Evolutionary conservation across 2,329 filamentous ascomycete species (phyloP), one percentile per base, ranked within the genome.

Genomic region (Boeremia exigua): DNA sequence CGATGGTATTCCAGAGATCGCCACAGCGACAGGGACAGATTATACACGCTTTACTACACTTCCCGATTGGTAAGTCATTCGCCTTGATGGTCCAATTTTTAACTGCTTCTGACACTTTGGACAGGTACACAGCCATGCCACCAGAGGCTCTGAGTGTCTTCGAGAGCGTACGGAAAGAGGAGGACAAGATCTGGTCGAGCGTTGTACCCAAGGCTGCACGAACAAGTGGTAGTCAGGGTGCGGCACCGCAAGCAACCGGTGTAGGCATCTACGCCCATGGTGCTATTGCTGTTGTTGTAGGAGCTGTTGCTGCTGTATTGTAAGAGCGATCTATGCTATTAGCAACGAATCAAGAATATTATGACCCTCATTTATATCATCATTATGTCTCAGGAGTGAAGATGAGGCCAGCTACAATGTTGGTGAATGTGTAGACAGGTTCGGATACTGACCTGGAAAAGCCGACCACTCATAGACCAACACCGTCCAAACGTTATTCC

Each of bases 121-220:
- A 32, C 15, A 56, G 53, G 53, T 56, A 56, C 39, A 48, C 45
- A 28, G 53, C 46, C 17, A 56, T 56, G 47, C 53, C 53, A 29
- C 34, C 46, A 42, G 47, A 56, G 2, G 53, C 53, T 2, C 29
- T 50, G 9, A 50, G 50, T 28, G 53, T 56, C 1, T 56, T 50
- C 17, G 53, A 56, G 27, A 50, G 47, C n/a, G 32, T 56, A 4
- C 47, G 53, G 4, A 50, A 50, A 30, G 46, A 56, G 36, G 53
- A 50, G 9, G 53, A 56, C 25, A 56, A 50, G 30, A 56, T 56
- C 8, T 56, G 46, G 53, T 46, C 40, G 5, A 50, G 47, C 36
- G 53, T 56, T 6, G 47, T 56, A 2, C 53, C 53, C 14, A 50
- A 56, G 17, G 47, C 40, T 8, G 53, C 53, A 32, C 33, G 36